phyloP scores from a whole-genome alignment of 2,329 filamentous ascomycete species.

The Geosmithia flava region DNA sequence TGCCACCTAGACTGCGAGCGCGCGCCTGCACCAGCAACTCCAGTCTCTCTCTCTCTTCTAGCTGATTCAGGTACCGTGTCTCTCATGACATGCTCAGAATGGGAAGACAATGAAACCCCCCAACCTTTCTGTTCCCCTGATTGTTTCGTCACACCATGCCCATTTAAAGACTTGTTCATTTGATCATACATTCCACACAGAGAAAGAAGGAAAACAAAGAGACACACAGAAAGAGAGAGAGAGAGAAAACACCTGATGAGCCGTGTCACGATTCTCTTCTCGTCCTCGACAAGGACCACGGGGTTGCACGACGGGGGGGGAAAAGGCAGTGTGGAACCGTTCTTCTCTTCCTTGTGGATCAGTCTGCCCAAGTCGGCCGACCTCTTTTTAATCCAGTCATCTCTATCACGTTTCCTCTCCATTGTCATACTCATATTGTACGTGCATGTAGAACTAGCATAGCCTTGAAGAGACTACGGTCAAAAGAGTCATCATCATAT shows the following conservation, averaged over 20 bases:
- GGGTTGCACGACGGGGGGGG: neutral
- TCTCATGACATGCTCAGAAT: neutral
- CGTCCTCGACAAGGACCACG: neutral
- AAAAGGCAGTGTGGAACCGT: neutral
- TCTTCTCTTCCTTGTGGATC: neutral
- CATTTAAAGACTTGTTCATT: neutral
- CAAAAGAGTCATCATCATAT: neutral
- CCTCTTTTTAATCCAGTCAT: neutral
- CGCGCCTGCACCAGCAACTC: neutral
- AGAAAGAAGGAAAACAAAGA: neutral
- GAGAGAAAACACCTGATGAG: neutral
- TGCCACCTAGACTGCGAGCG: no score
- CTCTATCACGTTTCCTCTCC: neutral
- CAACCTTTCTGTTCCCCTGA: neutral
- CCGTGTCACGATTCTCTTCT: neutral
- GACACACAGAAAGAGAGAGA: neutral
- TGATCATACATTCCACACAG: neutral
- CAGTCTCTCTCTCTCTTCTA: neutral
- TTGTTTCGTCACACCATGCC: neutral
- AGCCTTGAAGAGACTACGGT: no score
- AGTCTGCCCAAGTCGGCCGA: neutral
- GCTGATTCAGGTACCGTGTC: neutral
- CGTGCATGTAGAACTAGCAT: no score
- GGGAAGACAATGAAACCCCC: neutral
- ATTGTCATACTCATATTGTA: neutral